Evolutionary conservation across 306 rosid genomes (phyloP), one percentile per base, ranked within the genome.

Genomic region (Lathyrus sativus): DNA sequence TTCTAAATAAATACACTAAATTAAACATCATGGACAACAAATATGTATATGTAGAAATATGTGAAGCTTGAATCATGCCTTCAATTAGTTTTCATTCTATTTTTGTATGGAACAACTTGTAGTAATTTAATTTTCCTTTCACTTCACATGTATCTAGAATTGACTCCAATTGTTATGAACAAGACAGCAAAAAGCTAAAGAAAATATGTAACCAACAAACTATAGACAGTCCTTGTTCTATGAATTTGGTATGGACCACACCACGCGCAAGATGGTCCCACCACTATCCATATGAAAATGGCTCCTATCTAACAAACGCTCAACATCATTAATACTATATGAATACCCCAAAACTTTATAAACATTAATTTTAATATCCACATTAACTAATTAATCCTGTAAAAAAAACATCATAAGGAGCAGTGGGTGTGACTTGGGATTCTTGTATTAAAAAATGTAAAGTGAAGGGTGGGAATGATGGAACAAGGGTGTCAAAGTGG

Each of bases 381-480:
- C 49, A 50, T 28, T 56, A 56, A 65, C 42, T 22, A 51, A 65
- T 48, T 22, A 51, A 49, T 58, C 70, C 22, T 38, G 60, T 44
- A 72, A 49, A 17, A 19, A 24, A 58, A 46, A 14, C 71, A 74
- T 64, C 49, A 72, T 71, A 51, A 73, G 69, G 62, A 76, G 54
- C 49, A 15, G 56, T 53, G 74, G 72, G 81, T 67, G 81, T 67
- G 64, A 53, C 72, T 51, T 77, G 81, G 83, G 83, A 84, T 80
- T 68, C 85, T 81, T 13, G 35, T 18, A 50, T 66, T 70, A 53
- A 62, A 77, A 72, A 77, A n/a, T 14, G 0, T 37, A 72, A 73
- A 72, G 84, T 58, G 76, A 59, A 48, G 58, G 66, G 37, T 56
- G 28, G 78, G 42, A 87, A 87, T 87, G 91, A 87, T 85, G 93